Base-by-base conservation (phyloP, 805 yeast genomes). In the Metschnikowia corniflorae region DNA sequence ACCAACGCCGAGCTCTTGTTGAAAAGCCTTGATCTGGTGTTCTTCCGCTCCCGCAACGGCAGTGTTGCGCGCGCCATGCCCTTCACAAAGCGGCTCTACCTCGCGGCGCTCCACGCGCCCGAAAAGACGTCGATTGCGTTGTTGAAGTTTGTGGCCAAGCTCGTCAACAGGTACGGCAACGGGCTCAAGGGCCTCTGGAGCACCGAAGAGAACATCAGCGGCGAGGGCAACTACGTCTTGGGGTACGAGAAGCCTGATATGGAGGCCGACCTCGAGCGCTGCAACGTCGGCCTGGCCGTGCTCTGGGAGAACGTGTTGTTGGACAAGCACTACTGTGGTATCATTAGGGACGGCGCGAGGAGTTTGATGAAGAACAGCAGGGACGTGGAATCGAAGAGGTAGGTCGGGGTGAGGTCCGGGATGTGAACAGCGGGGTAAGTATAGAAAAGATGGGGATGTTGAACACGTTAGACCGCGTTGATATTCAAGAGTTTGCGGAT, bases 201-300 rank as follows among this genome's bases (percentile, higher is more conserved):
- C 16, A 86, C 96, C 1, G 96, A 88, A 31, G 98, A 93, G 55
- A 73, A 93, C 47, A 75, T 93, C 26, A 78, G 79, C 26, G 88
- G 91, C 40, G 97, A 96, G 31, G 73, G 73, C 6, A 37, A 51
- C 16, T 68, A 68, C 40, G 68, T 71, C 10, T 83, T 82, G 54
- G 75, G 78, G 18, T 68, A 81, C 47, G 87, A 79, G 32, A 44
- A 53, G 24, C 75, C 75, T 35, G 55, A 50, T 26, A 45, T 56
- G 33, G 68, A 63, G 35, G 65, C 68, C 6, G 80, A 76, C 30
- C 77, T 86, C 8, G 86, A 82, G 47, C 77, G 91, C 55, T 68
- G 85, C 48, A 89, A 93, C 53, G 75, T 95, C 2, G 91, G 82
- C 28, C 93, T 91, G 13, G 94, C 97, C 2, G 82, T 88, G 0